Base-by-base conservation (phyloP, 108 stramenopile species). In the Cyclostephanos invisitatus region DNA sequence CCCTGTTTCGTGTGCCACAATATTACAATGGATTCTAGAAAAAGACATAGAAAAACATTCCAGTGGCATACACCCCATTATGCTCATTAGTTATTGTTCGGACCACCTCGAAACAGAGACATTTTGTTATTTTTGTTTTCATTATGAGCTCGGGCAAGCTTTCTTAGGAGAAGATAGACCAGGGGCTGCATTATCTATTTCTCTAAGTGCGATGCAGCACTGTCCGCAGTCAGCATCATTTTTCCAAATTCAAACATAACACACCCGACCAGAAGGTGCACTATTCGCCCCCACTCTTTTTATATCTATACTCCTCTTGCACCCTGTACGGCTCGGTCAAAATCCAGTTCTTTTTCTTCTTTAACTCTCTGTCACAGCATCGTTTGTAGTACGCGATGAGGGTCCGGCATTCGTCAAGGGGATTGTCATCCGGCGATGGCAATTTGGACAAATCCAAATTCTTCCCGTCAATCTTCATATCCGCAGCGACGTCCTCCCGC, bases 251-350 rank as follows among this genome's bases (percentile, higher is more conserved):
- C 8, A 54, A 27, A 12, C 25, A 1, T 27, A 27, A 1, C 14
- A 11, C 22, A 17, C 27, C 11, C 29, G 15, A 17, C 29, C 29
- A 29, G 7, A 28, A 25, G 8, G 3, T 55, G 24, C 7, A 53
- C n/a, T 18, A 28, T 35, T 61, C 29, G 9, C 53, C 53, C 22
- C 53, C 53, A 27, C 40, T 21, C 56, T 85, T 72, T 35, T 81
- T 72, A 73, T 95, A 95, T 32, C 94, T 70, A 70, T 95, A 95
- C 66, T 95, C 94, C 80, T 95, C 91, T 70, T 91, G 91, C 28
- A 95, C 94, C 53, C 94, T 85, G 69, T 90, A 91, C 2, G 90
- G 87, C 65, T 95, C 94, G 10, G 86, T 89, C 47, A 95, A 73
- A 42, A 95, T 85, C 89, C 89, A 92, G 68, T 95, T 95, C 65